Evolutionary conservation across 331 rosid species (phyloP), one percentile per base, ranked within the genome.

Genomic region (Dryas integrifolia): DNA sequence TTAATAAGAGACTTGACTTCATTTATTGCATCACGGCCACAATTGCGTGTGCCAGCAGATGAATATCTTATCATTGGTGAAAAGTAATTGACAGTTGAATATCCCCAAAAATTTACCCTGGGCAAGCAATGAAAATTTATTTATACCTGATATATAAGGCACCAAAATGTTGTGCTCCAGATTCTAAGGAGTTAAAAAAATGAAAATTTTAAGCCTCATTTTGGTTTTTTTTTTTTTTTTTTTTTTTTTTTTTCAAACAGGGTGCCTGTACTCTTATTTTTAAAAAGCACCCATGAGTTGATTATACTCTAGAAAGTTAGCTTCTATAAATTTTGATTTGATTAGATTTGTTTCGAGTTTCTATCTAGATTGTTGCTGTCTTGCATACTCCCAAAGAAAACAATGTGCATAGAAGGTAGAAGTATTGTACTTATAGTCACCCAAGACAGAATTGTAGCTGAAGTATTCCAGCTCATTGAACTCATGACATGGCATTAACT

Each of bases 41-140:
- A 86, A 68, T 94, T 91, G 66, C 45, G 72, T 76, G 72, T 76
- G 49, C 97, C 96, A 49, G 88, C 85, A 69, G 96, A 86, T 65
- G 98, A 94, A 80, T 94, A 94, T 88, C 96, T 86, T 71, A 85
- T 75, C 98, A 94, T 94, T 61, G 98, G 98, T 51, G 98, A 94
- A 81, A 94, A 91, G 92, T 40, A 94, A 84, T 76, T 85, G 84
- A 94, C 73, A 40, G 98, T 94, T 50, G 98, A 94, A 82, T 94
- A 94, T 38, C 98, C 98, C 98, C 98, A 94, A 86, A 85, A 94
- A 41, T 91, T 94, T 74, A 94, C 87, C 97, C 97, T 91, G 81
- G 46, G 52, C 45, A 80, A 77, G 49, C 77, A 81, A 72, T 9
- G 35, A 57, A 70, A 41, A 44, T 11, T 52, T 39, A 60, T 24